Percentiles rank a stretch among this genome's conserved stretches.
phyloP scores from a whole-genome alignment of 2,329 filamentous ascomycete species.

The Fusarium annulatum region DNA sequence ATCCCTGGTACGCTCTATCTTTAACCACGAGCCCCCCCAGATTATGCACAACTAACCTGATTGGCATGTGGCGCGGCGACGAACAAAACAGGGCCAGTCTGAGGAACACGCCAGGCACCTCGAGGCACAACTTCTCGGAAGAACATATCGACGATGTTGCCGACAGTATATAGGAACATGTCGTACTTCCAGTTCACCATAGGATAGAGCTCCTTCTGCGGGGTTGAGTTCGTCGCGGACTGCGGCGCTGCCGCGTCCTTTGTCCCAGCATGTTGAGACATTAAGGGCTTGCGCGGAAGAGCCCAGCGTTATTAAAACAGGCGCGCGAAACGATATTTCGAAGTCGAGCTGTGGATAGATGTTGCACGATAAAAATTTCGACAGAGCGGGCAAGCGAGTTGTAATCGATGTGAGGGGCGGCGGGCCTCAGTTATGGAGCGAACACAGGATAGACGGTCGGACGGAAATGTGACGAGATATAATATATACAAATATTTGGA shows the following conservation, averaged over 20 bases:
- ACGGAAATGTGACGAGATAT: neutral
- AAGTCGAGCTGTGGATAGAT: constrained; percentile 11
- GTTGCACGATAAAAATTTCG: constrained; percentile 20
- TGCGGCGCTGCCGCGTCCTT: constrained; percentile 42
- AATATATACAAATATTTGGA: constrained; percentile 18
- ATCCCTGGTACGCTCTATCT: neutral
- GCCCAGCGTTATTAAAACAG: constrained; percentile 17
- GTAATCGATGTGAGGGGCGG: constrained; percentile 26
- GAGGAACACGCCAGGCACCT: constrained; percentile 93
- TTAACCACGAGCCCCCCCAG: neutral
- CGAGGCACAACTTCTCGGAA: constrained; percentile 97
- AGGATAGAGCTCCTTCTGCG: constrained; percentile 68
- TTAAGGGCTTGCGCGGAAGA: constrained; percentile 22
- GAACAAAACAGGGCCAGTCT: constrained; percentile 89
- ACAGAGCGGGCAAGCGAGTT: constrained; percentile 18
- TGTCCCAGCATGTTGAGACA: constrained; percentile 39
- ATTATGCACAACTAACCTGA: constrained; percentile 67
- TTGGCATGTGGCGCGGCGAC: constrained; percentile 98
- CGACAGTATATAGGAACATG: constrained; percentile 80
- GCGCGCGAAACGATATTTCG: neutral
- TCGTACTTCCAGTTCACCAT: constrained; percentile 83
- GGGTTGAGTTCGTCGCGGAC: constrained; percentile 39
- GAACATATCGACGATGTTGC: constrained; percentile 92
- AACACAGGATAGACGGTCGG: neutral
- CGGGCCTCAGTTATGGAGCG: constrained; percentile 10